Evolutionary conservation across 257 asterid species (phyloP).

Genomic region (Fraxinus pennsylvanica): DNA sequence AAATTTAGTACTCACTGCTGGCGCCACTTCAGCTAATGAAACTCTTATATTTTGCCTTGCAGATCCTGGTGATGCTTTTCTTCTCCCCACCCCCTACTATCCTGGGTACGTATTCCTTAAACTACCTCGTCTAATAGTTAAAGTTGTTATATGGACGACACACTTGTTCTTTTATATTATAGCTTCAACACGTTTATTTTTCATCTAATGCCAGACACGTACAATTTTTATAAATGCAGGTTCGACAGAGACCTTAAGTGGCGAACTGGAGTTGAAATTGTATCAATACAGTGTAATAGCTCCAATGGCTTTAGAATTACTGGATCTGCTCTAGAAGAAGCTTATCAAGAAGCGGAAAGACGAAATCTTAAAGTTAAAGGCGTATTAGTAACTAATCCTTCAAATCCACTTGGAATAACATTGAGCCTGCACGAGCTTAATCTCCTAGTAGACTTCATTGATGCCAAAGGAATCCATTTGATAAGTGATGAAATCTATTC

Average conservation of each 20-base stretch:
- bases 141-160: not conserved
- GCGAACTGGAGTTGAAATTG: conserved; percentile 82
- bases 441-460: conserved; percentile 55
- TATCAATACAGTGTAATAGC: conserved; percentile 73
- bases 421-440: conserved; percentile 52
- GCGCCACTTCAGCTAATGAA: conserved; percentile 80
- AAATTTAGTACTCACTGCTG: conserved; percentile 76
- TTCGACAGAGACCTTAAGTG: conserved; percentile 89
- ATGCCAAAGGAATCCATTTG: conserved; percentile 62
- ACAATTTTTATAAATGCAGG: conserved; percentile 43
- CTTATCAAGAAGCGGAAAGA: conserved; percentile 53
- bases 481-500: conserved; percentile 87
- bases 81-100: conserved; percentile 76
- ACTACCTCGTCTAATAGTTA: not conserved
- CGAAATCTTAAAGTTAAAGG: conserved; percentile 75
- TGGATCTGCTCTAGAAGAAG: conserved; percentile 59
- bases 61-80: conserved; percentile 67
- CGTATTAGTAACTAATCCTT: conserved; percentile 76
- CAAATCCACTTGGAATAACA: conserved; percentile 77
- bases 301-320: conserved; percentile 67
- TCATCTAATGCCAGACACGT: not conserved
- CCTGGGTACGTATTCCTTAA: conserved; percentile 55
- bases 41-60: conserved; percentile 75
- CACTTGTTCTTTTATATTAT: too few species aligned
- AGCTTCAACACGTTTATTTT: not conserved